Evolutionary conservation across 140 eudicot genomes (phyloP), one percentile per base, ranked within the genome.

Genomic region (Anethum foeniculum): DNA sequence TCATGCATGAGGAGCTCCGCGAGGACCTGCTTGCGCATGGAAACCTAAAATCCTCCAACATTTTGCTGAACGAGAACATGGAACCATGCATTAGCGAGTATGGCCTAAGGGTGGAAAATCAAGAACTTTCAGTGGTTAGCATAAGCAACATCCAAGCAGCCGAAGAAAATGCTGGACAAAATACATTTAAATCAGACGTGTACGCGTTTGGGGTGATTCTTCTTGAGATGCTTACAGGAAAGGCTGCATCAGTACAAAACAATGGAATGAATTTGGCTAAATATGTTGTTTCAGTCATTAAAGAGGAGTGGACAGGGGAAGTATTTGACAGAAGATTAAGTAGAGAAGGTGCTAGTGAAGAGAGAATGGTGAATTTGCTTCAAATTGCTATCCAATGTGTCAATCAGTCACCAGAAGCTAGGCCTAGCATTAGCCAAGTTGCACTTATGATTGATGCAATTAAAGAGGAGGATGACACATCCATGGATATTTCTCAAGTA

Each of bases 231-330:
- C 82, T 90, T 16, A 92, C 97, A 0, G 97, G 97, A 75, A 88
- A 87, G 78, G 80, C 75, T 81, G 85, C 91, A 10, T 76, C 83
- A 89, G 93, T 85, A 19, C 84, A 87, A 48, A 87, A 83, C 81
- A 87, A 86, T 6, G 97, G 93, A 74, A 77, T 85, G 85, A 92
- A 92, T 76, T 77, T 92, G 79, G 96, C 87, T 25, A 86, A 73
- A 54, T 92, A 96, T 92, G 97, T 92, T 7, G 82, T 86, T 21
- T 90, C 93, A 0, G 97, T 89, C 82, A 89, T 92, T 28, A 86
- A 86, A 78, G 97, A 90, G 78, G 93, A 90, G 76, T 90, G 96
- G 97, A 92, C 97, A 4, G 97, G 86, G 1, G 97, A 90, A 71
- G 96, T 92, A 34, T 90, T 92, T 65, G 97, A 92, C n/a, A 87